Conservation (phyloP, 768 basidiomycete species). For the Agaricus subrufescens region DNA sequence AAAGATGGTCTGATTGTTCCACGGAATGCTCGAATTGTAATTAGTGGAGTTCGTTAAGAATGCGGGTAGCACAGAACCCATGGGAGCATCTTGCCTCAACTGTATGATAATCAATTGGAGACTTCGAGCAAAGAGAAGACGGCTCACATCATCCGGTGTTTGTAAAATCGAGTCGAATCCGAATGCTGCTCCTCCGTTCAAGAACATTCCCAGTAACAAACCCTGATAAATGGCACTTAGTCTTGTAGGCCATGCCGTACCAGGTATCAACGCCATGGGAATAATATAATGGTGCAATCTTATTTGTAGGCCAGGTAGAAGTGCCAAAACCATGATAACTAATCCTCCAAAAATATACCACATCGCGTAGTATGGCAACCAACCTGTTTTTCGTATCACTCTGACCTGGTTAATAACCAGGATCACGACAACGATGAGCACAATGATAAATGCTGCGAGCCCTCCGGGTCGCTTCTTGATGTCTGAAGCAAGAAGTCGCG, state of each 20-base stretch:
- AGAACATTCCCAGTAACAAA: constrained; percentile 76
- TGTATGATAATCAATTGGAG: constrained; percentile 20
- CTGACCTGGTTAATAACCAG: constrained; percentile 71
- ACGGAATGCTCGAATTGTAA: constrained; percentile 50
- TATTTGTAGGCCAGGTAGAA: constrained; percentile 63
- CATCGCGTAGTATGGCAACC: constrained; percentile 68
- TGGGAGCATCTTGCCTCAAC: constrained; percentile 69
- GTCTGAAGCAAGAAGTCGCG: constrained; percentile 68
- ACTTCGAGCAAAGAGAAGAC: background rate
- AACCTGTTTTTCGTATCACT: constrained; percentile 83
- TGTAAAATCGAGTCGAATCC: constrained; percentile 79
- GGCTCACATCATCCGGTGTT: constrained; percentile 63
- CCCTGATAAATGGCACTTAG: constrained; percentile 78
- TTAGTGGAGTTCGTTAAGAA: constrained; percentile 75
- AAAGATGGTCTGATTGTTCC: constrained; percentile 48
- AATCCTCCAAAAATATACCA: constrained; percentile 73
- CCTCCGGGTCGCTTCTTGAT: constrained; percentile 62
- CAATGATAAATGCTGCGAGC: constrained; percentile 61
- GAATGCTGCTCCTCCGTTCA: constrained; percentile 76
- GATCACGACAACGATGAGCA: constrained; percentile 54
- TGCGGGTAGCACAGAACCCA: constrained; percentile 63
- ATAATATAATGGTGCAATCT: constrained; percentile 84
- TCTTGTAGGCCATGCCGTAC: constrained; percentile 78
- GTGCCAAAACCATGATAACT: constrained; percentile 58
- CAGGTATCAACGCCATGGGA: constrained; percentile 69